Conservation (phyloP, 1,284 basidiomycete species). For the Trichosporon inkin region DNA sequence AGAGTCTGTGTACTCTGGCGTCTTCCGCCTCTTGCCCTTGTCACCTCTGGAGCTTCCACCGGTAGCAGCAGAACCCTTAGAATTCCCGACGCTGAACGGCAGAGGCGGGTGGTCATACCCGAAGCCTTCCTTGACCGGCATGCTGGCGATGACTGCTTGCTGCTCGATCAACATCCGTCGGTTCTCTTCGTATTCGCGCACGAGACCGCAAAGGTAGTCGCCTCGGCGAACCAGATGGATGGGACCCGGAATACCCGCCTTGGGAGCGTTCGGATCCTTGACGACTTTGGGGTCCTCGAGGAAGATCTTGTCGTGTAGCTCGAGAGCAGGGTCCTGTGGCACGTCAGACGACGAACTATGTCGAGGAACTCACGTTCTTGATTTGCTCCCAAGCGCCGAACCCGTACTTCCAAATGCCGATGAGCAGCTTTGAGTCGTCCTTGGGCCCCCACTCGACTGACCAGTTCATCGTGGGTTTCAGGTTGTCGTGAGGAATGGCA, state of each 20-base stretch:
- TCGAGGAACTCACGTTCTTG: constrained; percentile 34
- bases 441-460: constrained; percentile 88
- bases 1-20: constrained; percentile 87
- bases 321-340: constrained; percentile 69
- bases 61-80: not conserved
- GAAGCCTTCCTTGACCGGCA: constrained; percentile 46
- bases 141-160: constrained; percentile 55
- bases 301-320: constrained; percentile 90
- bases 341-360: constrained; percentile 11
- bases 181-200: constrained; percentile 91
- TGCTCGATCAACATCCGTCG: constrained; percentile 60
- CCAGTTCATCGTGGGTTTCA: constrained; percentile 93
- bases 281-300: constrained; percentile 85
- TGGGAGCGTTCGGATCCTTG: constrained; percentile 39
- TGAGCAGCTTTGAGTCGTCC: constrained; percentile 89
- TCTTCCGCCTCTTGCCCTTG: constrained; percentile 79
- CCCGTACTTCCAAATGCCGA: constrained; percentile 89
- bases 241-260: constrained; percentile 72
- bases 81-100: not conserved
- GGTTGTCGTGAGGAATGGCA: constrained; percentile 83
- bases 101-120: constrained; percentile 40
- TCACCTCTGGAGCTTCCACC: constrained; percentile 38
- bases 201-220: constrained; percentile 79
- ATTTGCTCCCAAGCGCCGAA: constrained; percentile 98
- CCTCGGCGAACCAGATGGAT: constrained; percentile 96